These are phyloP conservation scores for Dendrothele bispora DNA, from an alignment of 768 basidiomycete species.

Conservation along the genomic window DNA sequence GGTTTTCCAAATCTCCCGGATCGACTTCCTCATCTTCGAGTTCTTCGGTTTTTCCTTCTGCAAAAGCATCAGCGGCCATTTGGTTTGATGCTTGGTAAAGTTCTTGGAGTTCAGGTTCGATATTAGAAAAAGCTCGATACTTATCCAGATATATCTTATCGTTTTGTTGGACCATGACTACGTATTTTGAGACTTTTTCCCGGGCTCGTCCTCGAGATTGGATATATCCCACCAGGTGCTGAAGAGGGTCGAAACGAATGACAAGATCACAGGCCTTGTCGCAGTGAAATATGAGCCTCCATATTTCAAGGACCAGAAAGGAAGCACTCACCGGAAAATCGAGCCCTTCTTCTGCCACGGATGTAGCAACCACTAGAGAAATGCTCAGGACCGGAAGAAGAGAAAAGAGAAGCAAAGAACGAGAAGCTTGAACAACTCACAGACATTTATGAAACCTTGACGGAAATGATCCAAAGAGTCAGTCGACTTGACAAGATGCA, in stretches of 20 bases:
- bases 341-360: constrained; percentile 90
- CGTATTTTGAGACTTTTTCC: constrained; percentile 71
- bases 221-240: constrained; percentile 84
- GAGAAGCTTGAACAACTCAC: constrained; percentile 39
- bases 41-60: constrained; percentile 44
- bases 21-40: constrained; percentile 40
- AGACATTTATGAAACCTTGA: constrained; percentile 63
- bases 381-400: constrained; percentile 1
- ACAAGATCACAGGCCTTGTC: constrained; percentile 79
- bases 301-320: neutral
- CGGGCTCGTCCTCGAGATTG: constrained; percentile 89
- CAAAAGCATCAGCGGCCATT: constrained; percentile 33
- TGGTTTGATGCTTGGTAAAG: constrained; percentile 59
- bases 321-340: constrained; percentile 69
- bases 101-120: constrained; percentile 63
- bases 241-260: constrained; percentile 79
- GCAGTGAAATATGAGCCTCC: neutral
- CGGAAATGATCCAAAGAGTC: constrained; percentile 66
- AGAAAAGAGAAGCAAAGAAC: constrained; percentile 1
- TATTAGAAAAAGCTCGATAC: constrained; percentile 57
- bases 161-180: constrained; percentile 76
- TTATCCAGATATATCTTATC: constrained; percentile 52
- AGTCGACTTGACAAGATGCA: constrained; percentile 63
- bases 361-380: constrained; percentile 70
- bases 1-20: constrained; percentile 55